These are phyloP conservation scores for Cyclotella cryptica DNA, from an alignment of 108 stramenopile species.

Conservation along the genomic window DNA sequence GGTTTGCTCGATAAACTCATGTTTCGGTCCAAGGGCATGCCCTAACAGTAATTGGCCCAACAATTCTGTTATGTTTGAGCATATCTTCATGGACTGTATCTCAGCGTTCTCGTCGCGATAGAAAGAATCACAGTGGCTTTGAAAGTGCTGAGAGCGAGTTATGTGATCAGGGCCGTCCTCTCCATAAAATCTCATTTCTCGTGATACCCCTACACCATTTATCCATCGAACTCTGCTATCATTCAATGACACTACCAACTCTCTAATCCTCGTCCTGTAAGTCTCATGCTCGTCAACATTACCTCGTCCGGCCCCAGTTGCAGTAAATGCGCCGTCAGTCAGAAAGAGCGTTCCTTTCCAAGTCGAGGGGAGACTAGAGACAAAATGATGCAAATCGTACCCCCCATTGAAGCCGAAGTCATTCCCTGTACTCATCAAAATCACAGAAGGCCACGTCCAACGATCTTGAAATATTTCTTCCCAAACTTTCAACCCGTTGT, in stretches of 20 bases:
- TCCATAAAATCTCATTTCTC: constrained; percentile 34
- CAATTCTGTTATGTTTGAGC: constrained; percentile 32
- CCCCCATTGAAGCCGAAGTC: not conserved
- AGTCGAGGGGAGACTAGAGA: not conserved
- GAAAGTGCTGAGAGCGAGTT: constrained; percentile 37
- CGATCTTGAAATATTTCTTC: constrained; percentile 36
- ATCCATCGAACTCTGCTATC: constrained; percentile 35
- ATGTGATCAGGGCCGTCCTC: constrained; percentile 22
- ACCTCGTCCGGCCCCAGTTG: constrained; percentile 6
- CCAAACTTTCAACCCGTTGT: constrained; percentile 35
- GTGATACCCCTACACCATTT: constrained; percentile 25
- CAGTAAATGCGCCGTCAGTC: constrained; percentile 17
- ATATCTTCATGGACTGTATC: not conserved
- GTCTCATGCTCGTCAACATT: not conserved
- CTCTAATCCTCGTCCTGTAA: not conserved
- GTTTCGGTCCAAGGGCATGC: constrained; percentile 27
- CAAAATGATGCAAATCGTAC: constrained; percentile 14
- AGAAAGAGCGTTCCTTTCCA: constrained; percentile 38
- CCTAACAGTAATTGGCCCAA: constrained; percentile 36
- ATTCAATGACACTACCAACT: constrained; percentile 11
- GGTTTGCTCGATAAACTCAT: not conserved
- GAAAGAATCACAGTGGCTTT: constrained; percentile 12
- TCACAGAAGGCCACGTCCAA: constrained; percentile 35
- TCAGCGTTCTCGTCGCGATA: not conserved
- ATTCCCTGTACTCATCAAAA: constrained; percentile 14